Base-by-base conservation (phyloP, 129 eudicot genomes). In the Escallonia herrerae region DNA sequence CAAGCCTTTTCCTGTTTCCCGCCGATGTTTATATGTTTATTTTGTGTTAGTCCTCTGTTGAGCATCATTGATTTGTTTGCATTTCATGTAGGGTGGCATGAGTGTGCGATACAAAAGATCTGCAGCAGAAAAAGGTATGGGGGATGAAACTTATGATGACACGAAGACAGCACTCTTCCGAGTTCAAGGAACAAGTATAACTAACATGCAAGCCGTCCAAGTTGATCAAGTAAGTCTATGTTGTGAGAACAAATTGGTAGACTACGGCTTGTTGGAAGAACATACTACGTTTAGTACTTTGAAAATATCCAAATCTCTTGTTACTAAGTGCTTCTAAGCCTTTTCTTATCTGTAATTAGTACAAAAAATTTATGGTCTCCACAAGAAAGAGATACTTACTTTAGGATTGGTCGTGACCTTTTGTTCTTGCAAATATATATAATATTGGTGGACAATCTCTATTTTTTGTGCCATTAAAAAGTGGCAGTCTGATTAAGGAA, bases 171-270 rank as follows among this genome's bases (percentile, higher is more conserved):
- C 99, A 66, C 69, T 94, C 45, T 94, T 94, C 42, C 88, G 97
- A 58, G 90, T 94, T 71, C 99, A 94, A 74, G 99, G 99, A 51
- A 80, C 86, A 59, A 95, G 97, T 67, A 97, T 97, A 8, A 95
- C 89, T 56, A 94, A 94, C 74, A 94, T 94, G 99, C 99, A 94
- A 86, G 93, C 97, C 69, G 86, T 94, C 77, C 99, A 94, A 89
- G 95, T 94, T 68, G 99, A 89, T 73, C 80, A 84, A 60, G 99
- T 94, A 73, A 72, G 95, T 74, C 39, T 71, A 4, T 37, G 37
- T 56, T 58, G n/a, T 15, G 2, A 22, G 33, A 22, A 22, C 33
- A 22, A 22, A 22, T 22, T 22, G 33, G 33, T 22, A 22, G 33
- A 22, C 33, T 22, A 22, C 33, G 33, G 33, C 33, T 22, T 22